Evolutionary conservation across 306 rosid species (phyloP), one percentile per base, ranked within the genome.

Genomic region (Cicer pinnatifidum): DNA sequence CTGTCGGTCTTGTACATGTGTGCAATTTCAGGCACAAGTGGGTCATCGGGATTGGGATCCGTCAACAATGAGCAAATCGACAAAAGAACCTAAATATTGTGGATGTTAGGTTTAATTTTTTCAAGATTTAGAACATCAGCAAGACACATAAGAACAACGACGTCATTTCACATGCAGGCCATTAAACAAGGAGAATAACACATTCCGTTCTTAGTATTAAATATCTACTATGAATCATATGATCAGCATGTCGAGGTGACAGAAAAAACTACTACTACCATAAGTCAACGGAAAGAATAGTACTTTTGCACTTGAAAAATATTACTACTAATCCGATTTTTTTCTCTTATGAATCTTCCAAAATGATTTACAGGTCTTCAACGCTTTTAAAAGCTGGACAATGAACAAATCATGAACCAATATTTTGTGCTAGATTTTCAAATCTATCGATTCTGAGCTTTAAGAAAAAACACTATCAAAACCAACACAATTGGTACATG

Each of bases 1-100:
- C 85, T 81, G 86, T 92, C 96, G 0, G 89, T 82, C 92, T 92
- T 92, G 85, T 90, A 92, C 94, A 92, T 92, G 85, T 90, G 98
- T 1, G 96, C 98, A 35, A 92, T 92, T 81, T 92, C 95, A 5
- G 95, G 98, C 65, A 90, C 92, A 46, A 88, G 96, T 0, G 95
- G 97, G 67, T 92, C 97, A 9, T 92, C 96, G 0, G 97, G 96
- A 81, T 88, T 92, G 77, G 96, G 96, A 75, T 90, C 94, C 3
- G 96, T 92, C 90, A 90, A 75, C 78, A 90, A 79, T 7, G 92
- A 92, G 91, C 96, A 90, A 45, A 90, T 92, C 19, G 98, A 92
- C 76, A 90, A 73, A 64, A 92, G 88, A 74, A 88, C 97, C 97
- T 90, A 75, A 78, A 79, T 28, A 69, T 35, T 72, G 19, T 12